A percentile compares a stretch with the other conserved stretches of the same genome.
These are phyloP conservation scores for Pseudopithomyces chartarum DNA, from an alignment of 2,329 filamentous ascomycete species.

Conservation along the genomic window DNA sequence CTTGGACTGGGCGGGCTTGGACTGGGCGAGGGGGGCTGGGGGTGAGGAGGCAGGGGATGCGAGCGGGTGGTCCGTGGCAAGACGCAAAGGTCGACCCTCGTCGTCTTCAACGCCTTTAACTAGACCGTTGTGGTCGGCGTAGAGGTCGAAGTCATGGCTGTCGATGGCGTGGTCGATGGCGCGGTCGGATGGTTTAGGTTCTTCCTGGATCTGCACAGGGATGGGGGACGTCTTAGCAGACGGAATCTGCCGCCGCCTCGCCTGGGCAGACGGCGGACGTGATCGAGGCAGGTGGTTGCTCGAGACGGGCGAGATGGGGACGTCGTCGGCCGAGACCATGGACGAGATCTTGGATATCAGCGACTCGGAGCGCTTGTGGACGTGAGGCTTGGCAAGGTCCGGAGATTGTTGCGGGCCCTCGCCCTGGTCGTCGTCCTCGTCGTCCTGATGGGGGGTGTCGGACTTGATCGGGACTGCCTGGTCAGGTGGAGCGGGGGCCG, in stretches of 20 bases:
- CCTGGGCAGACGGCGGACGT: slow-evolving; percentile 33
- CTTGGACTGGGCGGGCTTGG: slow-evolving; percentile 7
- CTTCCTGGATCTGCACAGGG: slow-evolving; percentile 31
- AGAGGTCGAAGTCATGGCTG: slow-evolving; percentile 41
- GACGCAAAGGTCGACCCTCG: slow-evolving; percentile 32
- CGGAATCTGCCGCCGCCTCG: slow-evolving; percentile 28
- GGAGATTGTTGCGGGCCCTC: slow-evolving; percentile 19
- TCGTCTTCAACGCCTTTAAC: slow-evolving; percentile 41
- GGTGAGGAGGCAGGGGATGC: slow-evolving; percentile 10
- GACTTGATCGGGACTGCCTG: slow-evolving; percentile 9
- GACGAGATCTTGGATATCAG: slow-evolving; percentile 44
- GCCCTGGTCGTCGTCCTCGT: too few species aligned
- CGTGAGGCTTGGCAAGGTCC: slow-evolving; percentile 16
- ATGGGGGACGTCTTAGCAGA: slow-evolving; percentile 23
- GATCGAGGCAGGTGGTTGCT: slow-evolving; percentile 33
- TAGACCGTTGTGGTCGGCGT: slow-evolving; percentile 44
- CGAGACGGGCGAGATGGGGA: slow-evolving; percentile 35
- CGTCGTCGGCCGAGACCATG: slow-evolving; percentile 37
- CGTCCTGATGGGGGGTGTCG: slow-evolving; percentile 13
- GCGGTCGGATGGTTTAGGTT: slow-evolving; percentile 16
- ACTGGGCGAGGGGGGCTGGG: slow-evolving; percentile 1
- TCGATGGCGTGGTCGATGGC: slow-evolving; percentile 21
- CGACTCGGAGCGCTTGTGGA: slow-evolving; percentile 38
- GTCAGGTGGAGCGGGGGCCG: slow-evolving; percentile 1
- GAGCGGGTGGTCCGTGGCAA: slow-evolving; percentile 17